Percentiles rank a stretch among this genome's conserved stretches.
These are phyloP conservation scores for Castanea sativa DNA, from an alignment of 306 rosid species.

Conservation along the genomic window DNA sequence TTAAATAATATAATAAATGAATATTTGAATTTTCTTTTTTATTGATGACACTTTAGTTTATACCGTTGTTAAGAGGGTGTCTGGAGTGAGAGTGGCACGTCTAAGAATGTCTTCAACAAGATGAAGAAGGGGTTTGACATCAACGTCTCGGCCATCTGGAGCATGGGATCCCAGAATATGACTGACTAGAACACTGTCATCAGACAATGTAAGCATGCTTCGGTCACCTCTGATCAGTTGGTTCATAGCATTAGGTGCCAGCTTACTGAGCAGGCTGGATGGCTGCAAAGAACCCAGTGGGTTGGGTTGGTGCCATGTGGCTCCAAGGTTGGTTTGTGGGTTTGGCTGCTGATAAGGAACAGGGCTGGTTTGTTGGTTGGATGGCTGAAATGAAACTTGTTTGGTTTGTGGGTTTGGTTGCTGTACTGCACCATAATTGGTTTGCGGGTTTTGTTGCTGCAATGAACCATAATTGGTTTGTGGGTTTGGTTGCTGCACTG, in stretches of 20 bases:
- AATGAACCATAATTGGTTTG: neutral
- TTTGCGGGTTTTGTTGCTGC: neutral
- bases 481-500: neutral
- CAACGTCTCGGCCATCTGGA: constrained; percentile 44
- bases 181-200: constrained; percentile 42
- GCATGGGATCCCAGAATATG: constrained; percentile 44
- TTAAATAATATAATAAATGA: too few species aligned
- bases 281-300: neutral
- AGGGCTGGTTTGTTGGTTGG: too few species aligned
- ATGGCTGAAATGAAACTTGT: neutral
- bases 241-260: constrained; percentile 32
- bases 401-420: neutral
- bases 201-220: constrained; percentile 24
- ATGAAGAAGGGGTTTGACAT: constrained; percentile 47
- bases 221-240: constrained; percentile 37
- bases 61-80: constrained; percentile 28
- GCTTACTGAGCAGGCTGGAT: neutral
- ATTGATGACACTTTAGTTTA: neutral
- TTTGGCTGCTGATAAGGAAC: neutral
- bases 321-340: neutral
- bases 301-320: too few species aligned
- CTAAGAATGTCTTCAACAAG: constrained; percentile 55
- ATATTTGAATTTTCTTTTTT: neutral
- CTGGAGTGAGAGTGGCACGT: constrained; percentile 27
- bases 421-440: neutral